A percentile compares a stretch with the other conserved stretches of the same genome.
phyloP scores from a whole-genome alignment of 83 land plant species.

The Isoetes engelmannii region DNA sequence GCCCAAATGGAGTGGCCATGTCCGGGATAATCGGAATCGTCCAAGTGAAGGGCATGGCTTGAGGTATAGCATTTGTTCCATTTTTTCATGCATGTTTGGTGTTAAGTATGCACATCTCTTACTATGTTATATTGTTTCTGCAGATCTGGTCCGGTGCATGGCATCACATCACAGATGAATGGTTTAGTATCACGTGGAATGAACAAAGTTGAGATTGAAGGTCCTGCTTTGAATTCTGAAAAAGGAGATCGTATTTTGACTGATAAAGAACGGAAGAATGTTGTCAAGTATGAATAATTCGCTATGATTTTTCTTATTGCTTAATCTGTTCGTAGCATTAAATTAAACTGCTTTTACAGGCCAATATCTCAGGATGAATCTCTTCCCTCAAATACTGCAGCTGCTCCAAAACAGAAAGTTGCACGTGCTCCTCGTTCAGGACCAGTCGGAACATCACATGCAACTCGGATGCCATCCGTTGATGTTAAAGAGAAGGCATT shows the following conservation, averaged over 20 bases:
- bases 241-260: slow-evolving; percentile 45
- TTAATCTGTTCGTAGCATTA: background rate
- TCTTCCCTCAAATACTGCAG: slow-evolving; percentile 33
- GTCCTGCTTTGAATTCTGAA: slow-evolving; percentile 35
- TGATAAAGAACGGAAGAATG: slow-evolving; percentile 64
- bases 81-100: background rate
- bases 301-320: background rate
- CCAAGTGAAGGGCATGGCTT: slow-evolving; percentile 58
- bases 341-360: slow-evolving; percentile 29
- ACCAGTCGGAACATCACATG: slow-evolving; percentile 37
- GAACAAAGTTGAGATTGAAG: slow-evolving; percentile 41
- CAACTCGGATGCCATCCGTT: slow-evolving; percentile 42
- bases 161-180: slow-evolving; percentile 42
- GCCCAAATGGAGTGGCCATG: slow-evolving; percentile 43
- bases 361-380: slow-evolving; percentile 44
- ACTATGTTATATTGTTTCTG: slow-evolving; percentile 3
- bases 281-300: slow-evolving; percentile 47
- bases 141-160: slow-evolving; percentile 77
- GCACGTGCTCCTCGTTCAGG: slow-evolving; percentile 74
- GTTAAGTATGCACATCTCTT: background rate
- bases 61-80: slow-evolving; percentile 36
- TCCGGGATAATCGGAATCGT: slow-evolving; percentile 52
- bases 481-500: slow-evolving; percentile 32
- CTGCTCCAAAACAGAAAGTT: slow-evolving; percentile 69
- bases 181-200: slow-evolving; percentile 39